Evolutionary conservation across 768 basidiomycete genomes (phyloP).

Genomic region (Boletus tomentosulus): DNA sequence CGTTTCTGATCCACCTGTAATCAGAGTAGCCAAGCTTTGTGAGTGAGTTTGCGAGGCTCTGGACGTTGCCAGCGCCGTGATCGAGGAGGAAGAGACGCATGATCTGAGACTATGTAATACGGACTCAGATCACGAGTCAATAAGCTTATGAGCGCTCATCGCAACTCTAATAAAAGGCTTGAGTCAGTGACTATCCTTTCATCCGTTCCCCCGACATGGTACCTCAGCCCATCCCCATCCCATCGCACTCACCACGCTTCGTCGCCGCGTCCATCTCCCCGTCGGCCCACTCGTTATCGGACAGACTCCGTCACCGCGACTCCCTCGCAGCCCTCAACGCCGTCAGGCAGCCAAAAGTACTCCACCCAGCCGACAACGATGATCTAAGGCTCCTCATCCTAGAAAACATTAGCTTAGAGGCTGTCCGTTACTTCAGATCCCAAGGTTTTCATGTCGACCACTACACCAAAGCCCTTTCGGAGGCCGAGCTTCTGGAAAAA

Average conservation of each 20-base stretch:
- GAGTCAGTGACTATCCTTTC: slow-evolving; percentile 2
- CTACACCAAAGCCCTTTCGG: slow-evolving; percentile 77
- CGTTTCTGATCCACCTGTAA: slow-evolving; percentile 83
- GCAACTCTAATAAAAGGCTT: slow-evolving; percentile 13
- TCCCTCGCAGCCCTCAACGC: slow-evolving; percentile 30
- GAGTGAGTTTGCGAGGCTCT: slow-evolving; percentile 90
- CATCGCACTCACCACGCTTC: slow-evolving; percentile 23
- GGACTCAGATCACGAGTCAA: no score
- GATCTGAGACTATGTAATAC: not conserved
- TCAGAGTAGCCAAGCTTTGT: slow-evolving; percentile 69
- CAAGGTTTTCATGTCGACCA: slow-evolving; percentile 95
- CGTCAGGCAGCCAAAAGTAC: slow-evolving; percentile 59
- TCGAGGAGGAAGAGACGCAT: slow-evolving; percentile 86
- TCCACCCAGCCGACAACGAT: slow-evolving; percentile 81
- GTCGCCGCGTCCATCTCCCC: slow-evolving; percentile 57
- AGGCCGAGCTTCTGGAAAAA: slow-evolving; percentile 86
- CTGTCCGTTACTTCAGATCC: slow-evolving; percentile 70
- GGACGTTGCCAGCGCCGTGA: slow-evolving; percentile 94
- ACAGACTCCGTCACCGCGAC: slow-evolving; percentile 40
- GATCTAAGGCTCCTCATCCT: slow-evolving; percentile 79
- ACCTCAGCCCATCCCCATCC: slow-evolving; percentile 43
- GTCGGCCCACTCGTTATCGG: slow-evolving; percentile 38
- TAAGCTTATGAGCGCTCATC: no score
- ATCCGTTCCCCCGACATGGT: slow-evolving; percentile 38
- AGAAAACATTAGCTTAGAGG: slow-evolving; percentile 93